These are phyloP conservation scores for Candida krabiensis DNA, from an alignment of 805 yeast genomes.

Conservation along the genomic window DNA sequence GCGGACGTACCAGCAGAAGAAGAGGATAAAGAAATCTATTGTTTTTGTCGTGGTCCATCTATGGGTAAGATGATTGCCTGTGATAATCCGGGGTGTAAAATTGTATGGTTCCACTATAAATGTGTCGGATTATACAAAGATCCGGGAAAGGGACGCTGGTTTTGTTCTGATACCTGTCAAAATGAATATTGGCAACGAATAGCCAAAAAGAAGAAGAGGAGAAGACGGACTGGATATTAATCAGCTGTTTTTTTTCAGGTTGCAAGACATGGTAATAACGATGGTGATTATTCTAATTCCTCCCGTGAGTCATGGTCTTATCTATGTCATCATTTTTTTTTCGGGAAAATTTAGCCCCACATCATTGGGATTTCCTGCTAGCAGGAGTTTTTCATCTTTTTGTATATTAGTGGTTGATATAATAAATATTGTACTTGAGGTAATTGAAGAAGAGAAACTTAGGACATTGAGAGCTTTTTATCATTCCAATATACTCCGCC, in stretches of 20 bases:
- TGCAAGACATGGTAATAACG: too few relatives aligned
- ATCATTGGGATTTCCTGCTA: too few relatives aligned
- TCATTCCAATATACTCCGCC: too few relatives aligned
- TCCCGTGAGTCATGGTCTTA: background rate
- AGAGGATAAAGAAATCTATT: conserved; percentile 34
- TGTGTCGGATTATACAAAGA: conserved; percentile 90
- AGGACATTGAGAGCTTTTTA: too few relatives aligned
- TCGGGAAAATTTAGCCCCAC: background rate
- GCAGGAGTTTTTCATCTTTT: too few relatives aligned
- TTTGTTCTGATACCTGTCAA: conserved; percentile 74
- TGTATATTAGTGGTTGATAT: too few relatives aligned
- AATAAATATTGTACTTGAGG: too few relatives aligned
- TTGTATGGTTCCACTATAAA: conserved; percentile 95
- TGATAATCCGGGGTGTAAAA: conserved; percentile 84
- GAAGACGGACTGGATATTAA: conserved; percentile 13
- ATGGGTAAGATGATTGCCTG: conserved; percentile 95
- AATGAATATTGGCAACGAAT: conserved; percentile 13
- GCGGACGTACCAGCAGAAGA: conserved; percentile 17
- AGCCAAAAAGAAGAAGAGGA: conserved; percentile 18
- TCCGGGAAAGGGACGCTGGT: conserved; percentile 81
- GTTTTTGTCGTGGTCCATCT: conserved; percentile 53
- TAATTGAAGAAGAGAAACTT: too few relatives aligned
- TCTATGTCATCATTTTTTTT: background rate
- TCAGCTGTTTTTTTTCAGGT: too few relatives aligned
- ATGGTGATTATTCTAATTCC: too few relatives aligned